phyloP scores from a whole-genome alignment of 768 basidiomycete genomes.

The Amanita fuliginea region DNA sequence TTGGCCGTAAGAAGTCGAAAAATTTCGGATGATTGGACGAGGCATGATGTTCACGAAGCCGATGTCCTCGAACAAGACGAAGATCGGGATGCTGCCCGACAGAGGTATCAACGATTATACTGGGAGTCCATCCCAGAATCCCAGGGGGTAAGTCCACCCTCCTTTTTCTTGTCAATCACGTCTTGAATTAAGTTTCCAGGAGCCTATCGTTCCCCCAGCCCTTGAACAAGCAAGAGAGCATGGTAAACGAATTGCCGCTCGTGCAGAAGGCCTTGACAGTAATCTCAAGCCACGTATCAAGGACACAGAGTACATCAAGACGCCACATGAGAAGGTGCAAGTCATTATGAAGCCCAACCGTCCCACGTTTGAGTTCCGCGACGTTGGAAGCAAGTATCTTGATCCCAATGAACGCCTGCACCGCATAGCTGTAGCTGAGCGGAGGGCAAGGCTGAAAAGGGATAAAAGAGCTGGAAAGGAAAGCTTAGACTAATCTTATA shows the following conservation, averaged over 20 bases:
- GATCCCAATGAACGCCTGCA: conserved; percentile 40
- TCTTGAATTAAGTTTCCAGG: conserved; percentile 24
- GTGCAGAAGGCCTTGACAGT: conserved; percentile 25
- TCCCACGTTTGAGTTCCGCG: conserved; percentile 54
- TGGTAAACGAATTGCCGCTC: conserved; percentile 23
- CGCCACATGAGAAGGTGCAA: conserved; percentile 23
- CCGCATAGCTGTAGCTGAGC: conserved; percentile 37
- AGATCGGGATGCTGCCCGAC: conserved; percentile 41
- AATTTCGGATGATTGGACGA: conserved; percentile 7
- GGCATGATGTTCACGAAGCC: conserved; percentile 46
- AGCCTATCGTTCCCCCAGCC: conserved; percentile 47
- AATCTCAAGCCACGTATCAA: conserved; percentile 27
- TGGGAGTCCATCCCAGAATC: conserved; percentile 73
- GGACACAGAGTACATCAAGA: conserved; percentile 25
- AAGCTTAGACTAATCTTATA: conserved; percentile 2
- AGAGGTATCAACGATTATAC: conserved; percentile 60
- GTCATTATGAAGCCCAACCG: conserved; percentile 32
- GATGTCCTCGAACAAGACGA: conserved; percentile 52
- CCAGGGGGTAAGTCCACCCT: conserved; percentile 35
- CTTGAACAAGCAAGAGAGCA: conserved; percentile 37
- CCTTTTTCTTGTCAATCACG: conserved; percentile 1
- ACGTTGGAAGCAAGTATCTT: conserved; percentile 64
- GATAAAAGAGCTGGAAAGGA: conserved; percentile 17
- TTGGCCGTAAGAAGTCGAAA: conserved; percentile 40
- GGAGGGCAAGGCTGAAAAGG: conserved; percentile 25